Base-by-base conservation (phyloP, 441 rosid genomes). In the Kokia cookei region DNA sequence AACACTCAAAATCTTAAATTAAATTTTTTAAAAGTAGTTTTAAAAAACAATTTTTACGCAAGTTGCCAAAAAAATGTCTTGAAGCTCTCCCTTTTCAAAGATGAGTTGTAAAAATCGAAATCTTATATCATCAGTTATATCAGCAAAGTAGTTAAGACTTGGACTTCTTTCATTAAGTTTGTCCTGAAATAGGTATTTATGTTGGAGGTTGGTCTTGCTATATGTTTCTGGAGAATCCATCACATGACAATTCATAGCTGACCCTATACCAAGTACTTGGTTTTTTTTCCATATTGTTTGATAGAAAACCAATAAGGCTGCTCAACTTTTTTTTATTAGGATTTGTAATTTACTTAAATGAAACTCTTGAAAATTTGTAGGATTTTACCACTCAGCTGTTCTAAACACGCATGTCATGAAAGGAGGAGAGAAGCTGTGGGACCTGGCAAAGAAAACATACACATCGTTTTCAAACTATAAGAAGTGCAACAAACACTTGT, bases 301-400 rank as follows among this genome's bases (percentile, higher is more conserved):
- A 26, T 26, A 13, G 35, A 58, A 58, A 27, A 59, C 63, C 63
- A 57, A 4, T 26, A 4, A 59, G 37, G 17, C 9, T 59, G 15
- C 37, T 59, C 37, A 58, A 58, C 22, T 19, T 58, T 24, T 24
- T 58, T 24, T 24, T 26, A 26, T 0, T 3, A 26, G 15, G 15
- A 47, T 47, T 47, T 47, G 15, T 13, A 5, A 42, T 59, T 17
- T 17, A 2, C 10, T 42, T 65, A 3, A 8, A 10, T 26, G 19
- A 12, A 42, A 9, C 0, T 19, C 15, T 19, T 19, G 12, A 43
- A 47, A 15, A 13, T 60, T 4, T 50, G 15, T 58, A 86, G 89
- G 92, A 24, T 88, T 84, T 68, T 88, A 88, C 71, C 88, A 88
- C 69, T 82, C 88, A 0, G 87, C 85, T 7, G 78, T 86, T 9